Evolutionary conservation across 73 alveolate genomes (phyloP).

Genomic region (Paraurostyla sp.): DNA sequence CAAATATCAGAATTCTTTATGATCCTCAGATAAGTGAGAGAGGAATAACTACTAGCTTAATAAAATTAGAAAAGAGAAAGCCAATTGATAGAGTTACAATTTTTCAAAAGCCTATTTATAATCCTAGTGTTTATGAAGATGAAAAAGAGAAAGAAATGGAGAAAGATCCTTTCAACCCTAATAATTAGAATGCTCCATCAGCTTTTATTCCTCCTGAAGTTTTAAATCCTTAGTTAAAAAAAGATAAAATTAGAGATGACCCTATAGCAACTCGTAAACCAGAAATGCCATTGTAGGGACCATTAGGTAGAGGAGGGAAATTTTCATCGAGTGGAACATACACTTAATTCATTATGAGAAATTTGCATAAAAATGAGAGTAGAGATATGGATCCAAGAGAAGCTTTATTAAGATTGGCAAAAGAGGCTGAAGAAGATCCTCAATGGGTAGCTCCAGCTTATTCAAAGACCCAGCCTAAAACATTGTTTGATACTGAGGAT

Average conservation of each 20-base stretch:
- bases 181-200: slow-evolving; percentile 52
- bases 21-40: slow-evolving; percentile 76
- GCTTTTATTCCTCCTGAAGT: slow-evolving; percentile 49
- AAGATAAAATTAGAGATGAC: slow-evolving; percentile 68
- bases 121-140: slow-evolving; percentile 57
- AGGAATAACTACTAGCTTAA: slow-evolving; percentile 63
- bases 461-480: slow-evolving; percentile 90
- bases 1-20: slow-evolving; percentile 71
- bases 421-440: slow-evolving; percentile 83
- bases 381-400: slow-evolving; percentile 94
- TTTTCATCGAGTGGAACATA: slow-evolving; percentile 76
- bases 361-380: slow-evolving; percentile 78
- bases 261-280: slow-evolving; percentile 64
- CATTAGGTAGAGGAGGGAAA: slow-evolving; percentile 82
- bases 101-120: slow-evolving; percentile 44
- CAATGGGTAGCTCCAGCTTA: slow-evolving; percentile 91
- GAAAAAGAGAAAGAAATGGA: slow-evolving; percentile 50
- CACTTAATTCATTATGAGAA: slow-evolving; percentile 89
- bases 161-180: slow-evolving; percentile 44
- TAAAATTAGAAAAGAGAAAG: slow-evolving; percentile 47
- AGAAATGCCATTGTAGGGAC: slow-evolving; percentile 74
- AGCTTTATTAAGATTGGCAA: slow-evolving; percentile 81
- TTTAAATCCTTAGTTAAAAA: slow-evolving; percentile 18
- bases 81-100: slow-evolving; percentile 61
- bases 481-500: slow-evolving; percentile 76